These are phyloP conservation scores for Botryosphaeria dothidea DNA, from an alignment of 2,329 filamentous ascomycete genomes.

Conservation along the genomic window DNA sequence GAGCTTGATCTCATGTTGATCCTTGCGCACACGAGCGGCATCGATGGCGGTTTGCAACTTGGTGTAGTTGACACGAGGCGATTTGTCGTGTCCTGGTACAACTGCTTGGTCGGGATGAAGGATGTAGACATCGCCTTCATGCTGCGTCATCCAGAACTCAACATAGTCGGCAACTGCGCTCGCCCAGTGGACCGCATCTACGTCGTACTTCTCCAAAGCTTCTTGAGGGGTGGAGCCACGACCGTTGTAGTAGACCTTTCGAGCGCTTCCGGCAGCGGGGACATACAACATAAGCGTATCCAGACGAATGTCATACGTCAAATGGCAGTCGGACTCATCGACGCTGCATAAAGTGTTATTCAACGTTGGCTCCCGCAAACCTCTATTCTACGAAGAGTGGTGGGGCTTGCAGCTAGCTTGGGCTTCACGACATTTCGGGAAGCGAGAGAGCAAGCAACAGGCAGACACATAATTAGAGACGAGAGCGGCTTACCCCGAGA, in stretches of 20 bases:
- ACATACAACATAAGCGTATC: slow-evolving; percentile 74
- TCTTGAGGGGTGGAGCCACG: slow-evolving; percentile 61
- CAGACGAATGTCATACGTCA: slow-evolving; percentile 58
- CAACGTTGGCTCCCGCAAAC: no score
- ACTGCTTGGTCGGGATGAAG: slow-evolving; percentile 30
- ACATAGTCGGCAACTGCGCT: slow-evolving; percentile 33
- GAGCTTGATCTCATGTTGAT: slow-evolving; percentile 76
- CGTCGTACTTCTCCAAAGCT: slow-evolving; percentile 62
- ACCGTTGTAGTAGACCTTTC: slow-evolving; percentile 65
- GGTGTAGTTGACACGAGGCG: slow-evolving; percentile 45
- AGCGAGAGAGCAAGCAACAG: neutral
- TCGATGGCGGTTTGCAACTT: slow-evolving; percentile 73
- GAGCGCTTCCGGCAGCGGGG: slow-evolving; percentile 62
- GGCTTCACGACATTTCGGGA: slow-evolving; percentile 13
- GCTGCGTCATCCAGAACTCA: slow-evolving; percentile 31
- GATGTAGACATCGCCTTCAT: slow-evolving; percentile 34
- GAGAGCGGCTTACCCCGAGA: slow-evolving; percentile 47
- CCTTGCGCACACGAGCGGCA: slow-evolving; percentile 77
- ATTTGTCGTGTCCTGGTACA: neutral
- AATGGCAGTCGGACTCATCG: slow-evolving; percentile 55
- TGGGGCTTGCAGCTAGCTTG: neutral
- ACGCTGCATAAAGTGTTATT: slow-evolving; percentile 27
- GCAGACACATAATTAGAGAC: neutral
- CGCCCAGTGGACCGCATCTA: slow-evolving; percentile 68
- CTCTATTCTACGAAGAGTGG: neutral